These are phyloP conservation scores for Carpinus fangiana DNA, from an alignment of 306 rosid species.

Conservation along the genomic window DNA sequence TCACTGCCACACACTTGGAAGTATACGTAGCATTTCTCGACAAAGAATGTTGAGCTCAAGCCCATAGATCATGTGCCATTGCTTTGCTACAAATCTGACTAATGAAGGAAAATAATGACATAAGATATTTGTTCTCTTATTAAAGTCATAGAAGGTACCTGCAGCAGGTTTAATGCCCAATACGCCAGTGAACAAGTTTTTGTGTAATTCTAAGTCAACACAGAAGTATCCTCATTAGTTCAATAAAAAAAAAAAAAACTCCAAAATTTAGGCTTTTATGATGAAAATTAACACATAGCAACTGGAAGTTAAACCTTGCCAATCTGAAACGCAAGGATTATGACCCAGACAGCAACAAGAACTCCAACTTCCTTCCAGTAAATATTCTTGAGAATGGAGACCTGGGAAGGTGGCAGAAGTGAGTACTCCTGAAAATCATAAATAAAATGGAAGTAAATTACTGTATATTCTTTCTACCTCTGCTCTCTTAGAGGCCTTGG, in stretches of 20 bases:
- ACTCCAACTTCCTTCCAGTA: conserved; percentile 86
- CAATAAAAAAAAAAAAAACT: conserved; percentile 1
- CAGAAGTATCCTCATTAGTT: background rate
- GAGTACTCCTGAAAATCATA: background rate
- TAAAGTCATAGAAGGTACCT: conserved; percentile 36
- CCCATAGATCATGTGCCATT: background rate
- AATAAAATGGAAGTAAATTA: background rate
- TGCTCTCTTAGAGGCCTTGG: conserved; percentile 28
- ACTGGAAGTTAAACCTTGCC: conserved; percentile 53
- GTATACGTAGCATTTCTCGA: too few relatives aligned
- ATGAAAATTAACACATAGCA: conserved; percentile 9
- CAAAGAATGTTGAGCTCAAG: background rate
- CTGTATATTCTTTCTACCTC: conserved; percentile 30
- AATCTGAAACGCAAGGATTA: conserved; percentile 73
- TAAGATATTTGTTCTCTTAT: background rate
- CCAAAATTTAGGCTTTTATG: background rate
- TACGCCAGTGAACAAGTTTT: conserved; percentile 49
- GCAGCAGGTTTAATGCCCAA: conserved; percentile 55
- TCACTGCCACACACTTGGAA: too few relatives aligned
- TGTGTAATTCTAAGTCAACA: conserved; percentile 46
- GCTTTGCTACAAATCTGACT: background rate
- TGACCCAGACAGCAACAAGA: conserved; percentile 77
- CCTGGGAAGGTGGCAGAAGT: conserved; percentile 54
- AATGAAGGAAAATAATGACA: background rate
- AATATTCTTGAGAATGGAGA: conserved; percentile 60